Conservation (phyloP, 129 eudicot genomes). For the Oenanthe sinensis region DNA sequence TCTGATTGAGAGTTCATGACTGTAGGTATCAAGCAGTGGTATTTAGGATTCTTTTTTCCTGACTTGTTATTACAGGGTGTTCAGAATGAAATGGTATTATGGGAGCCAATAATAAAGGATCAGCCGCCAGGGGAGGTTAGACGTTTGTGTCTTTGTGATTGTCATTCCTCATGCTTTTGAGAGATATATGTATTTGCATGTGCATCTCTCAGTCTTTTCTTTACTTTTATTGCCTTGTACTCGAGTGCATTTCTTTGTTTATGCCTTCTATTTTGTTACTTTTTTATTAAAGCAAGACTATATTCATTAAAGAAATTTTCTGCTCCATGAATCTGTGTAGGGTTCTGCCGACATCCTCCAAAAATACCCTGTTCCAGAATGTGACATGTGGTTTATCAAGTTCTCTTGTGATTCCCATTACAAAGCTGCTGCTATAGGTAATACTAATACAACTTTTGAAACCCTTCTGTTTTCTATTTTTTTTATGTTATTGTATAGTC, state of each 20-base stretch:
- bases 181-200: background rate
- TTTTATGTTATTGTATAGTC: background rate
- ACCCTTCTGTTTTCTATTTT: background rate
- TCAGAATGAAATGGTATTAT: conserved; percentile 82
- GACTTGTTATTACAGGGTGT: conserved; percentile 50
- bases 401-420: conserved; percentile 89
- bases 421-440: conserved; percentile 88
- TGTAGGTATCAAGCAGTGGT: background rate
- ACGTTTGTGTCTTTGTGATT: background rate
- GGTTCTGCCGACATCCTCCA: conserved; percentile 89
- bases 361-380: conserved; percentile 95
- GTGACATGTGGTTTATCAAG: conserved; percentile 98
- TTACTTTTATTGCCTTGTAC: background rate
- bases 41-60: background rate
- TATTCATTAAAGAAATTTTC: background rate
- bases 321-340: conserved; percentile 22
- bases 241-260: background rate
- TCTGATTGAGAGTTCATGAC: background rate
- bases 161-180: background rate
- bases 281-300: background rate
- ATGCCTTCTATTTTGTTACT: background rate
- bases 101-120: conserved; percentile 98
- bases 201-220: background rate
- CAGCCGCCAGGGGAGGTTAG: conserved; percentile 99
- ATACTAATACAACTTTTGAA: background rate